Conservation (phyloP, 257 asterid genomes). For the Solanum ossicruentum region DNA sequence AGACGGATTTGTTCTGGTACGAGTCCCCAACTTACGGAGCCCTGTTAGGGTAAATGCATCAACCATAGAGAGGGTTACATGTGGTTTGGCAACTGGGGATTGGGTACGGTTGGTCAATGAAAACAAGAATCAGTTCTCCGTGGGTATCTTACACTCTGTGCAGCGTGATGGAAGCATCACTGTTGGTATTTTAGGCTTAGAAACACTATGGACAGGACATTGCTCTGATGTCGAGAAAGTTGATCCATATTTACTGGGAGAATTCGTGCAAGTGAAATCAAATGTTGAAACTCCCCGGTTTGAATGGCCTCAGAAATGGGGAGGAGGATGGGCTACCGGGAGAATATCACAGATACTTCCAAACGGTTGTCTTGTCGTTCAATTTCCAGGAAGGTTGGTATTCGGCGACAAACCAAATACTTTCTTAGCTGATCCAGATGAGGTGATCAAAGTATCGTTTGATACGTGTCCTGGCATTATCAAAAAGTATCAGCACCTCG, state of each 20-base stretch:
- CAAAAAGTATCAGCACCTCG: conserved; percentile 47
- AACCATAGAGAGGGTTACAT: conserved; percentile 41
- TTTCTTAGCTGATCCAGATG: conserved; percentile 50
- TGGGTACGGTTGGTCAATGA: conserved; percentile 37
- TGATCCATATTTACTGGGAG: conserved; percentile 29
- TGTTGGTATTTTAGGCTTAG: conserved; percentile 42
- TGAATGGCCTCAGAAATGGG: conserved; percentile 42
- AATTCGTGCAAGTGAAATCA: conserved; percentile 35
- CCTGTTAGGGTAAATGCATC: conserved; percentile 31
- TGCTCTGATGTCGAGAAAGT: conserved; percentile 29
- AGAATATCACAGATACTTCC: conserved; percentile 35
- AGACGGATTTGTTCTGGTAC: conserved; percentile 34
- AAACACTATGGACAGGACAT: conserved; percentile 42
- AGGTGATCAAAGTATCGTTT: conserved; percentile 39
- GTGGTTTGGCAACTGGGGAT: conserved; percentile 48
- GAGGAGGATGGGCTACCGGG: conserved; percentile 41
- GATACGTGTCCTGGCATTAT: conserved; percentile 37
- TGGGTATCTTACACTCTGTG: conserved; percentile 43
- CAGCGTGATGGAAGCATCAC: conserved; percentile 32
- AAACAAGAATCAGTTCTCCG: conserved; percentile 22
- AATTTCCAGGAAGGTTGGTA: conserved; percentile 37
- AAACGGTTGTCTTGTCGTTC: conserved; percentile 47
- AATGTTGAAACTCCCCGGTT: conserved; percentile 29
- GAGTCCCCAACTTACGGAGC: conserved; percentile 22
- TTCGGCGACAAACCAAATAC: conserved; percentile 10